Base-by-base conservation (phyloP, 2,329 filamentous ascomycete genomes). In the Canariomyces notabilis region DNA sequence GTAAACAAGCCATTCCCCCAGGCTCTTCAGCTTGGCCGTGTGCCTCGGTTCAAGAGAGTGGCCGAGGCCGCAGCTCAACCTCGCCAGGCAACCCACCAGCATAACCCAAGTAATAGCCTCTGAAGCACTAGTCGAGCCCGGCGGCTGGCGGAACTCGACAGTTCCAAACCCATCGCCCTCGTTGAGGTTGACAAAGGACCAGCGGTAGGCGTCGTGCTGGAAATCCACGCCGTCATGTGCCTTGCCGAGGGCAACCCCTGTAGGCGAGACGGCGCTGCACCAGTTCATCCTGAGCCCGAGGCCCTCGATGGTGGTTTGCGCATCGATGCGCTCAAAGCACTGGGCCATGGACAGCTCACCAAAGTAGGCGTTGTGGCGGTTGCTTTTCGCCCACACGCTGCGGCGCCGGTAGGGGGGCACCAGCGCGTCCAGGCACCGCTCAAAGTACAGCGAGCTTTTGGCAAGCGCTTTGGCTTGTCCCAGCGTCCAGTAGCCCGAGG, bases 321-420 rank as follows among this genome's bases (percentile, higher is more conserved):
- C 39, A 35, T 52, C 43, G 29, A 59, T 41, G 18, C 29, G 26
- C 3, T 31, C 44, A 29, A 59, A 50, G 41, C 49, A 53, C 22
- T 54, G 40, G 33, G 43, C 20, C 37, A 51, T 49, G 40, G 42
- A 36, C 32, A 46, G 32, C 2, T 19, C 22, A 14, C 14, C 37
- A 18, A 57, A 49, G 46, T 53, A 57, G 18, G 18, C 32, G 52
- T 58, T 59, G 50, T 52, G 33, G 11, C 57, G 46, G 50, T 57
- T 59, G 52, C 54, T 57, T 50, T 58, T 58, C 44, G 54, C 55
- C 44, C 46, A 54, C 32, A 57, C 48, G 18, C 38, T 44, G n/a
- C 39, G 41, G 12, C 51, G 49, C 8, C 57, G 51, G 37, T 57
- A 58, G 2, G 50, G 47, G 9, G 57, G 57, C 32, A 59, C 48